A percentile compares a stretch with the other conserved stretches of the same genome.
Conservation (phyloP, 768 basidiomycete species). For the Mycena belliarum region DNA sequence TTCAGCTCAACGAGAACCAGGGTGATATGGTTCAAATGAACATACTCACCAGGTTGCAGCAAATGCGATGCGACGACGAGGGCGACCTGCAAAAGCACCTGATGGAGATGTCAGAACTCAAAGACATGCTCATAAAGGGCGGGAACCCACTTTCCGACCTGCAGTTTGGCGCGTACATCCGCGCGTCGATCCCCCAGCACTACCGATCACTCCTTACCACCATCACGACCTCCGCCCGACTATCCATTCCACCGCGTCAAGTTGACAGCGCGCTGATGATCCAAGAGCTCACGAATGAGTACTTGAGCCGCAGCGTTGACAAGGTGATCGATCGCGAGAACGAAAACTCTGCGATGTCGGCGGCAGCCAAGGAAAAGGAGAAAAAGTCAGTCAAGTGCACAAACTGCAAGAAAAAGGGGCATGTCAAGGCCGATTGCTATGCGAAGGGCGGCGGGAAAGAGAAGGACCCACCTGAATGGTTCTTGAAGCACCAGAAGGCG, state of each 20-base stretch:
- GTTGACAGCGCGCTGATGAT: background rate
- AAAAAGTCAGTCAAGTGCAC: slow-evolving; percentile 23
- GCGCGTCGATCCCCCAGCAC: background rate
- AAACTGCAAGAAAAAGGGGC: slow-evolving; percentile 32
- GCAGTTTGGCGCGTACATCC: background rate
- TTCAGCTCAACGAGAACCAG: background rate
- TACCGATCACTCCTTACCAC: background rate
- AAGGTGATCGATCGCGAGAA: background rate
- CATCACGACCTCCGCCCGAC: background rate
- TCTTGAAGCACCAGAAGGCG: slow-evolving; percentile 21
- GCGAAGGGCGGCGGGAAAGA: slow-evolving; percentile 34
- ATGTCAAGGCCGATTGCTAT: slow-evolving; percentile 31
- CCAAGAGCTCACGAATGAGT: background rate
- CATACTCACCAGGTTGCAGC: background rate
- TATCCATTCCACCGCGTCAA: background rate
- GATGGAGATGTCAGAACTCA: background rate
- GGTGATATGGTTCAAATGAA: background rate
- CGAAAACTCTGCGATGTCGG: background rate
- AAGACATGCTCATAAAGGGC: background rate
- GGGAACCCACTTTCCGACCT: background rate
- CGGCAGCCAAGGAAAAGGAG: slow-evolving; percentile 1
- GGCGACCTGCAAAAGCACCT: background rate
- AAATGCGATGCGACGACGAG: background rate
- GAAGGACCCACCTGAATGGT: slow-evolving; percentile 23
- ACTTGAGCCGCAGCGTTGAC: background rate